Evolutionary conservation across 176 grass and related monocot genomes (phyloP).

Genomic region (Oryza australiensis): DNA sequence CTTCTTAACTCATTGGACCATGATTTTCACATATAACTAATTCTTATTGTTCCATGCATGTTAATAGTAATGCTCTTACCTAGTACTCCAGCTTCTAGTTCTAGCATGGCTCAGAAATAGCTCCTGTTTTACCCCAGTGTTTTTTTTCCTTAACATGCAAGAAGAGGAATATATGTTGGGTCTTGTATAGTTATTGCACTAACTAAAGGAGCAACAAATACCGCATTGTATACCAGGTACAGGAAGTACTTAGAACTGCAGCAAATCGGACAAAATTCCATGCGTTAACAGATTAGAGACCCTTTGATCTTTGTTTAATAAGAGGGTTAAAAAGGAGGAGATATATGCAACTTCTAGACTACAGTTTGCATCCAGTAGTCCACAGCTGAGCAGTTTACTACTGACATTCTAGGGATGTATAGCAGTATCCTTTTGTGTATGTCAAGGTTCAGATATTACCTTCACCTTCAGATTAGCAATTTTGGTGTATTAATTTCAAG

Average conservation of each 20-base stretch:
- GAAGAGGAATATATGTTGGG: too few relatives aligned
- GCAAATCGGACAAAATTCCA: neutral
- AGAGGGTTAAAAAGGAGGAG: neutral
- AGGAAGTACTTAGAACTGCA: neutral
- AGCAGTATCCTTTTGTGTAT: neutral
- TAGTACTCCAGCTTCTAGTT: too few relatives aligned
- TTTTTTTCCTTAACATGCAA: too few relatives aligned
- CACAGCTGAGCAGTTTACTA: neutral
- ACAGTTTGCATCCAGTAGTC: neutral
- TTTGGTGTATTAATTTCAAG: neutral
- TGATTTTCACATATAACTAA: too few relatives aligned
- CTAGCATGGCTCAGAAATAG: too few relatives aligned
- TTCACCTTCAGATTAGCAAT: neutral
- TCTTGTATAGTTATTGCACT: too few relatives aligned
- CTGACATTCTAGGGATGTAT: neutral
- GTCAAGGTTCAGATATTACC: neutral
- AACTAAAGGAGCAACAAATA: neutral
- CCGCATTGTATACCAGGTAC: neutral
- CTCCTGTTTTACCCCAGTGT: too few relatives aligned
- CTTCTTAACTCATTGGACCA: too few relatives aligned
- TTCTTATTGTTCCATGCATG: too few relatives aligned
- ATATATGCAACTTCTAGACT: neutral
- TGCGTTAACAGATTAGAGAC: neutral
- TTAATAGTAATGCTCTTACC: too few relatives aligned
- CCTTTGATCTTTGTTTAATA: neutral